These are phyloP conservation scores for Rutidosis leptorrhynchoides DNA, from an alignment of 129 eudicot genomes.

Conservation along the genomic window DNA sequence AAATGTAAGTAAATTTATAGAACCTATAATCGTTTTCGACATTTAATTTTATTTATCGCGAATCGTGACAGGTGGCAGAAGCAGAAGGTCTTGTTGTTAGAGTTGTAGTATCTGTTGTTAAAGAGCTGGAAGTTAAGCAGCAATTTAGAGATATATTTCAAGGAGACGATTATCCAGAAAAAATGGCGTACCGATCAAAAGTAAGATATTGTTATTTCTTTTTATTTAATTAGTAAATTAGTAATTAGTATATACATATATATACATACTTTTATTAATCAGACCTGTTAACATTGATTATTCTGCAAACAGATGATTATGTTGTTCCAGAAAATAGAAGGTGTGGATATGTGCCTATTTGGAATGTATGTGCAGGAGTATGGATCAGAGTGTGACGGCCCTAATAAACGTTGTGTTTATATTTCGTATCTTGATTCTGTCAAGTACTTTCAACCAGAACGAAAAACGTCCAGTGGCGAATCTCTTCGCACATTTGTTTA, in stretches of 20 bases:
- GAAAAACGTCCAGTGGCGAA: constrained; percentile 48
- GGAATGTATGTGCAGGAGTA: constrained; percentile 83
- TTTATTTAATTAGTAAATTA: no score
- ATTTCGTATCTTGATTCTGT: constrained; percentile 81
- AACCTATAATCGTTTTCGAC: not conserved
- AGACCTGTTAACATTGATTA: constrained; percentile 15
- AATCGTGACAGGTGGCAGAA: constrained; percentile 49
- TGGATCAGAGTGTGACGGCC: constrained; percentile 69
- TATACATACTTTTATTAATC: no score
- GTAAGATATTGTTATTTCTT: constrained; percentile 31
- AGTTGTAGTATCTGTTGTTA: constrained; percentile 66
- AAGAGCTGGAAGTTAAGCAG: constrained; percentile 60
- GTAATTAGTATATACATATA: not conserved
- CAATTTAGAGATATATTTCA: constrained; percentile 54
- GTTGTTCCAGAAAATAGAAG: constrained; percentile 67
- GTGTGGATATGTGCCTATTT: constrained; percentile 77
- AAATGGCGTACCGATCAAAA: constrained; percentile 62
- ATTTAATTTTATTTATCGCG: not conserved
- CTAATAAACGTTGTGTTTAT: constrained; percentile 69
- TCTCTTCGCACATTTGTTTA: constrained; percentile 84
- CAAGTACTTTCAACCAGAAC: constrained; percentile 76
- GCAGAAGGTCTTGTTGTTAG: constrained; percentile 62
- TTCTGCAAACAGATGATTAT: constrained; percentile 53
- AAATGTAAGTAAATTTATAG: constrained; percentile 42
- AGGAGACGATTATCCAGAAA: constrained; percentile 54